phyloP scores from a whole-genome alignment of 352 stramenopile genomes.

The Phytophthora boehmeriae region DNA sequence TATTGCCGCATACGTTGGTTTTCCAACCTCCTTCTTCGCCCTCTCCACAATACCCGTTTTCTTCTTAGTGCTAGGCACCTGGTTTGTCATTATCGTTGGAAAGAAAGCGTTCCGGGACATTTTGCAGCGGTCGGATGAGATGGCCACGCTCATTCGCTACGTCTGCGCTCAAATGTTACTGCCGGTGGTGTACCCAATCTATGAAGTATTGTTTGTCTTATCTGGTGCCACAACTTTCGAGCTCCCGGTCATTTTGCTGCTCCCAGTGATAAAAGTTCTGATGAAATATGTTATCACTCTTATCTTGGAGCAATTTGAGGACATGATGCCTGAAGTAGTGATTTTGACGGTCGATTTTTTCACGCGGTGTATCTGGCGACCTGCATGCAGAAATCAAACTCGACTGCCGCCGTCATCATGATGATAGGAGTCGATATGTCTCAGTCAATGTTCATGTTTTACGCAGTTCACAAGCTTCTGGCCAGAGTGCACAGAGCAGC shows the following conservation, averaged over 20 bases:
- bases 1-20: conserved; percentile 16
- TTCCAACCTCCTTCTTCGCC: conserved; percentile 21
- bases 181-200: conserved; percentile 20
- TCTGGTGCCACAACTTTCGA: conserved; percentile 13
- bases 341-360: conserved; percentile 27
- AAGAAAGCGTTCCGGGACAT: conserved; percentile 5
- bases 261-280: conserved; percentile 17
- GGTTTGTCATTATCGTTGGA: conserved; percentile 10
- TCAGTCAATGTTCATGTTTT: conserved; percentile 13
- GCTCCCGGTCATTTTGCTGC: conserved; percentile 15
- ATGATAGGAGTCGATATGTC: conserved; percentile 15
- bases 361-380: conserved; percentile 22
- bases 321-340: conserved; percentile 19
- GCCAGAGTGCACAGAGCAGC: conserved; percentile 7
- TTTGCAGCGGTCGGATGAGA: not conserved
- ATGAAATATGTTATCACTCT: conserved; percentile 21
- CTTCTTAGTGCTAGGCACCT: conserved; percentile 9
- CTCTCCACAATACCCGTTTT: conserved; percentile 22
- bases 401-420: not conserved
- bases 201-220: conserved; percentile 16
- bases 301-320: not conserved
- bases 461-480: conserved; percentile 7
- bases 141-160: conserved; percentile 5
- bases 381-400: conserved; percentile 18
- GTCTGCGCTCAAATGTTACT: conserved; percentile 22